Conservation (phyloP, 306 rosid genomes). For the Quercus suber region DNA sequence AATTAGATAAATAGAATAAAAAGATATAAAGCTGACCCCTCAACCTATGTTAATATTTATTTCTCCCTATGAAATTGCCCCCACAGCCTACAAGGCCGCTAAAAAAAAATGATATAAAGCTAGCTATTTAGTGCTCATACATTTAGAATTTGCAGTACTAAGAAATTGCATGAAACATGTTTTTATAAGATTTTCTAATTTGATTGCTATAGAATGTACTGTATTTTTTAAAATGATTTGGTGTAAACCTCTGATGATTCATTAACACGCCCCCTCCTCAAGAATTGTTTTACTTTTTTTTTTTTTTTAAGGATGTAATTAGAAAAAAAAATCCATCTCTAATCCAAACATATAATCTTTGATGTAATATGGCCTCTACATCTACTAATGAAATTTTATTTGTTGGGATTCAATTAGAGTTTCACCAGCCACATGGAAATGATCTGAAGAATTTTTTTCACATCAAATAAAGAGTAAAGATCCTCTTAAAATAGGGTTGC, state of each 20-base stretch:
- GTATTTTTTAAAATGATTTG: no score
- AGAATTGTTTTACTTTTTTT: neutral
- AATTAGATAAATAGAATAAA: no score
- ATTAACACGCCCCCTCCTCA: no score
- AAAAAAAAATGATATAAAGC: no score
- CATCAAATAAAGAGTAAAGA: conserved; percentile 75
- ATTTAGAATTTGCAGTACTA: neutral
- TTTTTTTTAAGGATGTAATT: neutral
- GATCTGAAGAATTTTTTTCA: conserved; percentile 88
- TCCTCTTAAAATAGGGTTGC: conserved; percentile 88
- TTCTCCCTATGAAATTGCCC: no score
- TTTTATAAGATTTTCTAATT: neutral
- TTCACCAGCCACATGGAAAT: conserved; percentile 93
- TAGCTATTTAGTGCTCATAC: neutral
- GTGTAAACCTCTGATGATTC: no score
- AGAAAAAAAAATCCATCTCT: neutral
- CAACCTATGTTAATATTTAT: no score
- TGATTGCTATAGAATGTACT: no score
- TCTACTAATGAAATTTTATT: neutral
- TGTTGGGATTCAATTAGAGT: conserved; percentile 18
- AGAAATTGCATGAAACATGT: neutral
- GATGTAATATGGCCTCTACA: conserved; percentile 4
- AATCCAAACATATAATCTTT: neutral
- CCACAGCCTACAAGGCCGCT: no score
- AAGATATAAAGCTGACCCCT: neutral